phyloP scores from a whole-genome alignment of 2,329 filamentous ascomycete genomes.

The Stachybotrys echinatus region DNA sequence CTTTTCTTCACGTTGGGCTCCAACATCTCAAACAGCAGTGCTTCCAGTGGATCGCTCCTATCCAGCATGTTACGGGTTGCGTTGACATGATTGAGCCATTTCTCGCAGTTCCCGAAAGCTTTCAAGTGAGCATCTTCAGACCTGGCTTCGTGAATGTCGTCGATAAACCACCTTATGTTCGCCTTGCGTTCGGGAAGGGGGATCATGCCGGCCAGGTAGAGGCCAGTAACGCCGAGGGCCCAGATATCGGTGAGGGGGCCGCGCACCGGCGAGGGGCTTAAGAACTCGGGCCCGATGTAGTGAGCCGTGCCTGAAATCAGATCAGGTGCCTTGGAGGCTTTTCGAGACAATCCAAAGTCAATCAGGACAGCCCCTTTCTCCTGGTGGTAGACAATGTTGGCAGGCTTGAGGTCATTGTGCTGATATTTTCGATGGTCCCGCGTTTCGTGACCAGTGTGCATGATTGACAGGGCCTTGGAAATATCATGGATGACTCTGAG shows the following conservation, averaged over 20 bases:
- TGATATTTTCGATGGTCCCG: not conserved
- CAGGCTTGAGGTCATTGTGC: not conserved
- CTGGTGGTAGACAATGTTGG: not conserved
- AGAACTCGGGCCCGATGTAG: not conserved
- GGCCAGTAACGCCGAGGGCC: not conserved
- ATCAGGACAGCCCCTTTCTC: not conserved
- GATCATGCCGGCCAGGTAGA: not conserved
- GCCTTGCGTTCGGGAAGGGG: not conserved
- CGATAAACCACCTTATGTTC: not conserved
- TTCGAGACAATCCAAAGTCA: not conserved
- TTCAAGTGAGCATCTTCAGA: not conserved
- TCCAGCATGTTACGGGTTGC: not conserved
- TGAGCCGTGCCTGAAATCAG: not conserved
- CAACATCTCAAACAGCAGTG: not conserved
- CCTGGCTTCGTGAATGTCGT: not conserved
- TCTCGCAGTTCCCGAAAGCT: not conserved
- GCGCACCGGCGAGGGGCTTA: not conserved
- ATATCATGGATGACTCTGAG: not conserved
- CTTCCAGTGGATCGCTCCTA: not conserved
- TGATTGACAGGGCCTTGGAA: not conserved
- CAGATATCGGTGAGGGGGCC: not conserved
- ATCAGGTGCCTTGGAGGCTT: not conserved
- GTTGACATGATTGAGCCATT: not conserved
- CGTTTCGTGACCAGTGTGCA: not conserved
- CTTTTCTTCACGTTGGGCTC: not conserved